Evolutionary conservation across 73 alveolate genomes (phyloP).

Genomic region (Urostyla sp.): DNA sequence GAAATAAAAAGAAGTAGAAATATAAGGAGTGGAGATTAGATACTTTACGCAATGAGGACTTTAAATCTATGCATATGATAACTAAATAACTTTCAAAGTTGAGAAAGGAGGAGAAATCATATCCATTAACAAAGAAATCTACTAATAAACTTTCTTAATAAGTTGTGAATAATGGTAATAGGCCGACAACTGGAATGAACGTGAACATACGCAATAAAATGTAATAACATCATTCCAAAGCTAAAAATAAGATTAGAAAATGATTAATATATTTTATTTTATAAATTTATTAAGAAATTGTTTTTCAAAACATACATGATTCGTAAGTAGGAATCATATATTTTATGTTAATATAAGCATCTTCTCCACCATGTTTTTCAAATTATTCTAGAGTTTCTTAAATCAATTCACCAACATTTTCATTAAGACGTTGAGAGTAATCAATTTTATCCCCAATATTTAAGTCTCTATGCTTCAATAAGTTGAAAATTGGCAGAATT

Average conservation of each 20-base stretch:
- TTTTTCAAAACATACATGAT: slow-evolving; percentile 77
- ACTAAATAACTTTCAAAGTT: slow-evolving; percentile 17
- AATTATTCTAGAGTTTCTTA: slow-evolving; percentile 98
- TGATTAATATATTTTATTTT: background rate
- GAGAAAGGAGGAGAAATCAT: slow-evolving; percentile 31
- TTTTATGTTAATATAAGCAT: slow-evolving; percentile 98
- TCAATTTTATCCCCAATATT: slow-evolving; percentile 97
- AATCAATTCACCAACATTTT: slow-evolving; percentile 95
- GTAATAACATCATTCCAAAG: slow-evolving; percentile 28
- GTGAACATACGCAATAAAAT: slow-evolving; percentile 18
- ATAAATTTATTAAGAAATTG: background rate
- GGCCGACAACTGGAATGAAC: slow-evolving; percentile 29
- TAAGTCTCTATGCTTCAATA: slow-evolving; percentile 90
- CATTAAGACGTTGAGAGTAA: slow-evolving; percentile 92
- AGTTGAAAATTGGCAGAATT: slow-evolving; percentile 94
- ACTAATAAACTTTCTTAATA: background rate
- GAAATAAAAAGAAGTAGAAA: slow-evolving; percentile 14
- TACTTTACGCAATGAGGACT: slow-evolving; percentile 29
- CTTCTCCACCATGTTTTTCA: slow-evolving; percentile 99
- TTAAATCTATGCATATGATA: slow-evolving; percentile 16
- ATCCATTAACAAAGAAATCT: background rate
- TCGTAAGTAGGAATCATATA: slow-evolving; percentile 99
- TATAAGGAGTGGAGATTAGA: slow-evolving; percentile 49
- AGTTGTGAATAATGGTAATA: background rate
- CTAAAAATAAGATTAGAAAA: slow-evolving; percentile 39